Evolutionary conservation across 1,284 basidiomycete genomes (phyloP).

Genomic region (Naganishia cerealis): DNA sequence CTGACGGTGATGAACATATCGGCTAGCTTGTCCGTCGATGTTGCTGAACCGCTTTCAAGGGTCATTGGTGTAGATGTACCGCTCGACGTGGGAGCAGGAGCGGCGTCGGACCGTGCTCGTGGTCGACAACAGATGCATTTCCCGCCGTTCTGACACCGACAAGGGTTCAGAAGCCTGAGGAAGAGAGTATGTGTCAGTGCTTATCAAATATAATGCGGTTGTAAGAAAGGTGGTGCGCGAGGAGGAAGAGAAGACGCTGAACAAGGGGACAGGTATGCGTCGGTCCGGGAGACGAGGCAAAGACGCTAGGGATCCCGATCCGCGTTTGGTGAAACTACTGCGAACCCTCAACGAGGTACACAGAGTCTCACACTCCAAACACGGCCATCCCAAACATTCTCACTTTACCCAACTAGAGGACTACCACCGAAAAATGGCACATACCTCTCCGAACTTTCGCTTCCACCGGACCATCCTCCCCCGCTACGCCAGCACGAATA

Average conservation of each 20-base stretch:
- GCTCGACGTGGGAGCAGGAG: slow-evolving; percentile 3
- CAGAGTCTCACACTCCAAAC: too few species aligned
- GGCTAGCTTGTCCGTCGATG: slow-evolving; percentile 36
- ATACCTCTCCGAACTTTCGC: slow-evolving; percentile 40
- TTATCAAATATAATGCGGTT: not conserved
- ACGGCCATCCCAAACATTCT: not conserved
- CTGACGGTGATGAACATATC: slow-evolving; percentile 43
- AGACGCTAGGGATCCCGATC: too few species aligned
- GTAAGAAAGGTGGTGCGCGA: not conserved
- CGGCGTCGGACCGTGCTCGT: slow-evolving; percentile 33
- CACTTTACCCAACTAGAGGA: not conserved
- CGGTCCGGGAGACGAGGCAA: too few species aligned
- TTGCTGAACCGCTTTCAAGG: not conserved
- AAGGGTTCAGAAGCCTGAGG: slow-evolving; percentile 49
- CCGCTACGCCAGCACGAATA: slow-evolving; percentile 31
- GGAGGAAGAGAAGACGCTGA: not conserved
- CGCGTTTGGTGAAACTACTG: too few species aligned
- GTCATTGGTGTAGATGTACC: slow-evolving; percentile 31
- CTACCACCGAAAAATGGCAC: slow-evolving; percentile 50
- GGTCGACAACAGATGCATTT: slow-evolving; percentile 62
- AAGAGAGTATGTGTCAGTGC: not conserved
- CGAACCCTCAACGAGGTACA: too few species aligned
- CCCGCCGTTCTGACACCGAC: slow-evolving; percentile 55
- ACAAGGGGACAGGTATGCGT: too few species aligned
- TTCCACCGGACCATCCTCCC: slow-evolving; percentile 42